Evolutionary conservation across 345 rosid species (phyloP), one percentile per base, ranked within the genome.

Genomic region (Eucalyptus curtisii): DNA sequence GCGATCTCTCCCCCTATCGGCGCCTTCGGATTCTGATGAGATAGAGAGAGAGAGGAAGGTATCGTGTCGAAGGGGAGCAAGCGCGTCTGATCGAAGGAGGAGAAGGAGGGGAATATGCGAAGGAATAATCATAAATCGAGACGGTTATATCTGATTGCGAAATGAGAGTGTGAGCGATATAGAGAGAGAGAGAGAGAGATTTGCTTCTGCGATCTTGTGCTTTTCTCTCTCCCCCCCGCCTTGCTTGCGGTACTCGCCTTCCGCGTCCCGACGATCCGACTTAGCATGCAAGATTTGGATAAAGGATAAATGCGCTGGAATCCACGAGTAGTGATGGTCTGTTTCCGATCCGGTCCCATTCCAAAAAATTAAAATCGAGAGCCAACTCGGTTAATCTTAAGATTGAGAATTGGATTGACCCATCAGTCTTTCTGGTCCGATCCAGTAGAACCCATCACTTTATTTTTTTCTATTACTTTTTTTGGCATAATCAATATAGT

Each of bases 401-500:
- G 24, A 52, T 7, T 3, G 24, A 0, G 4, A 52, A 52, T 52
- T 1, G 2, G 1, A 52, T 52, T 52, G 24, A 52, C 4, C 24
- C 57, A 52, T 52, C 3, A 17, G 1, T 17, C 4, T 16, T 49
- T 49, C 53, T 50, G 7, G 1, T 16, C 2, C 22, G 1, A 50
- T 49, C 0, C 55, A 52, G 3, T 7, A 2, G 1, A 19, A 52
- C 0, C 0, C 1, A 52, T 52, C 1, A 52, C 0, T 52, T 52
- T 52, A 52, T 52, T 52, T 20, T 52, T 52, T 52, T 20, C 1
- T 2, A 8, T 52, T 52, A 20, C 24, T 52, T 20, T 52, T 52
- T 52, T 52, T 3, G 1, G 1, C 57, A 52, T 20, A 52, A 52
- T 0, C 10, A 52, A 52, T 0, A 52, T 52, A 8, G 1, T 52